Conservation (phyloP, 768 basidiomycete genomes). For the Boletus rubescentipes region DNA sequence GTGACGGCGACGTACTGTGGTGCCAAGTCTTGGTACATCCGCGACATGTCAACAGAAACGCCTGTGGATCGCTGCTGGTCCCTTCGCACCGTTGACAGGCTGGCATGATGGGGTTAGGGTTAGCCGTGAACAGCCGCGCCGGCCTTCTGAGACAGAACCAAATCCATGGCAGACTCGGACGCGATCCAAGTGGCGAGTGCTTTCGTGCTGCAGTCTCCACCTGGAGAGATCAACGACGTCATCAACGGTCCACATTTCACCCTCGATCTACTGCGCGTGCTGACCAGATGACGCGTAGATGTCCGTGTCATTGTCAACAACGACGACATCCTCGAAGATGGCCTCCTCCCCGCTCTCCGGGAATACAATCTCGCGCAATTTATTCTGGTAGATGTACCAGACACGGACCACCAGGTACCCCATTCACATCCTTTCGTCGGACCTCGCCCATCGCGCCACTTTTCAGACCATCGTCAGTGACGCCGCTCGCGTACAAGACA, state of each 20-base stretch:
- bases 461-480: constrained; percentile 79
- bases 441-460: neutral
- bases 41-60: constrained; percentile 36
- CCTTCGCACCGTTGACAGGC: constrained; percentile 28
- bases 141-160: neutral
- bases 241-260: constrained; percentile 63
- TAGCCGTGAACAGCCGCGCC: neutral
- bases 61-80: constrained; percentile 23
- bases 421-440: neutral
- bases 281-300: constrained; percentile 48
- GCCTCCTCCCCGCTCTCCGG: constrained; percentile 72
- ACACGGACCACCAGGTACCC: constrained; percentile 66
- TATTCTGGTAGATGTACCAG: constrained; percentile 82
- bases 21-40: constrained; percentile 37
- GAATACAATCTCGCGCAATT: constrained; percentile 90
- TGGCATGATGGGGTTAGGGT: constrained; percentile 24
- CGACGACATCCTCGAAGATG: constrained; percentile 78
- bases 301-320: constrained; percentile 87
- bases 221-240: constrained; percentile 96
- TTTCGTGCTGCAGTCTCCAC: constrained; percentile 87
- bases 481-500: constrained; percentile 51
- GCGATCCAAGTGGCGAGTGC: constrained; percentile 71
- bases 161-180: constrained; percentile 49
- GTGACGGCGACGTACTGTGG: constrained; percentile 21
- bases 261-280: neutral